Percentiles rank a stretch among this genome's conserved stretches.
These are phyloP conservation scores for Phanerochaete carnosa DNA, from an alignment of 768 basidiomycete genomes.

Conservation along the genomic window DNA sequence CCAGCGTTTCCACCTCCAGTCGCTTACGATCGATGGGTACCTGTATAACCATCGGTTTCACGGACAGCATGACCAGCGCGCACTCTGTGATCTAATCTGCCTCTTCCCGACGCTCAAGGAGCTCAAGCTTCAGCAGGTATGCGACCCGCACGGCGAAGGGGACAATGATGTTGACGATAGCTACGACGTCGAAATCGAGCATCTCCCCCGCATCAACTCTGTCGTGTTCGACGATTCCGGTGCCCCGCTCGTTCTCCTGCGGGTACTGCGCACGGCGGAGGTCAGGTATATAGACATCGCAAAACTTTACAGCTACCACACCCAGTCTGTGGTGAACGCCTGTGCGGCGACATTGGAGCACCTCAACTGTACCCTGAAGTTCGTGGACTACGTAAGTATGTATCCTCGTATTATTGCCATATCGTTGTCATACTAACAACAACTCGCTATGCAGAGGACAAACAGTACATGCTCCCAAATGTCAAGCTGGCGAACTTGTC, in stretches of 20 bases:
- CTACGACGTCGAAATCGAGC: not conserved
- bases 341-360: no score
- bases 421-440: no score
- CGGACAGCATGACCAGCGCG: not conserved
- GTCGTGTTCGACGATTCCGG: no score
- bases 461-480: no score
- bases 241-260: no score
- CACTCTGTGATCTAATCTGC: not conserved
- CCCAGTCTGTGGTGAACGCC: no score
- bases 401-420: not conserved
- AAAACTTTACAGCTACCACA: no score
- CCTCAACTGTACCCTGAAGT: no score
- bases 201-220: not conserved
- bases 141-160: not conserved
- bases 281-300: no score
- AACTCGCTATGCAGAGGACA: not conserved
- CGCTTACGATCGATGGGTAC: not conserved
- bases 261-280: no score
- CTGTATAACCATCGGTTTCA: no score
- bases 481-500: not conserved
- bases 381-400: no score
- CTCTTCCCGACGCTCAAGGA: not conserved
- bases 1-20: not conserved
- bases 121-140: not conserved
- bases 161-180: not conserved